phyloP scores from a whole-genome alignment of 345 rosid species.

The Hypericum perforatum region DNA sequence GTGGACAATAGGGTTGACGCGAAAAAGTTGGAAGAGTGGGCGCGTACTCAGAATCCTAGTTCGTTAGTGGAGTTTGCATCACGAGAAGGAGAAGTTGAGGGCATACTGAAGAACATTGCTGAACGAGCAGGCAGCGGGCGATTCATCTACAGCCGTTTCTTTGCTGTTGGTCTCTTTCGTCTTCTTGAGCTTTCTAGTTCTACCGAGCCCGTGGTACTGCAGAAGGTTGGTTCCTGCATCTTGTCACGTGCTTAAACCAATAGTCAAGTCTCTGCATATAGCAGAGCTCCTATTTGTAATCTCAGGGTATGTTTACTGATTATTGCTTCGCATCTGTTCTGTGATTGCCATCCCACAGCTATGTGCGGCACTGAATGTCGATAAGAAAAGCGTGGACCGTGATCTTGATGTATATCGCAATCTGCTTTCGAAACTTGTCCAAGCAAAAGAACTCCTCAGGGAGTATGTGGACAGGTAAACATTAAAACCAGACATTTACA shows the following conservation, averaged over 20 bases:
- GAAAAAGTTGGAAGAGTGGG: constrained; percentile 91
- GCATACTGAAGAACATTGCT: constrained; percentile 60
- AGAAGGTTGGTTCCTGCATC: too few relatives aligned
- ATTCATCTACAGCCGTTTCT: constrained; percentile 96
- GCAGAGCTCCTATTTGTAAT: too few relatives aligned
- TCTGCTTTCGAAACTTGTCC: too few relatives aligned
- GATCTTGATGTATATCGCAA: constrained; percentile 96
- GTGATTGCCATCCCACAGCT: constrained; percentile 44
- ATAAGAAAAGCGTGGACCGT: constrained; percentile 87
- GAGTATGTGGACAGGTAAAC: too few relatives aligned
- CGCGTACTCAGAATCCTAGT: constrained; percentile 48
- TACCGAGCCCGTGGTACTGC: too few relatives aligned
- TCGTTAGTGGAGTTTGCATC: constrained; percentile 65
- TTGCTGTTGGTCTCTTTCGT: constrained; percentile 91
- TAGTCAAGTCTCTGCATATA: too few relatives aligned
- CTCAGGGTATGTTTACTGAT: neutral
- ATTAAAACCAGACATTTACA: neutral
- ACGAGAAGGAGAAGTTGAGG: constrained; percentile 81
- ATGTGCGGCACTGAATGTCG: constrained; percentile 72
- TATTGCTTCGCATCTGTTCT: neutral
- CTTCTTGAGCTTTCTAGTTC: constrained; percentile 88
- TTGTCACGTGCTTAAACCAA: too few relatives aligned
- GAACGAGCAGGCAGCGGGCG: constrained; percentile 64
- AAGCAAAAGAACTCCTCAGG: too few relatives aligned
- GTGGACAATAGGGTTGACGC: constrained; percentile 54